Conservation (phyloP, 768 basidiomycete genomes). For the Dictyophora rubrovolvata region DNA sequence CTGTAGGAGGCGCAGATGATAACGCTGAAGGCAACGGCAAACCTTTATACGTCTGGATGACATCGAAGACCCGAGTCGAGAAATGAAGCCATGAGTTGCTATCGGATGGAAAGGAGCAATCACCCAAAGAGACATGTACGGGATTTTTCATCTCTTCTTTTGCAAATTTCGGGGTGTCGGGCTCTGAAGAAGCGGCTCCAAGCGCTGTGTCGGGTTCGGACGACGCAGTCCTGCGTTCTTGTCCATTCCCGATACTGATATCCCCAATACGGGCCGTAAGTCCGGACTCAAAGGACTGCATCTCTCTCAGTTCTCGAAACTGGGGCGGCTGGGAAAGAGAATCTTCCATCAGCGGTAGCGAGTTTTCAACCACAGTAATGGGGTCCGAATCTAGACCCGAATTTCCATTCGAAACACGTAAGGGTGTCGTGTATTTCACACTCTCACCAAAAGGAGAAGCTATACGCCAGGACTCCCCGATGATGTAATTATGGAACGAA, state of each 20-base stretch:
- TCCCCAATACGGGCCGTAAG: conserved; percentile 58
- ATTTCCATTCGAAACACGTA: not conserved
- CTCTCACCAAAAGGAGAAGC: conserved; percentile 3
- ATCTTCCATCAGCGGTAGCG: not conserved
- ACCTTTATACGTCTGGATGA: conserved; percentile 70
- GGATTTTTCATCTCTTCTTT: not conserved
- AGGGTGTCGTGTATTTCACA: conserved; percentile 3
- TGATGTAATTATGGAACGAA: not conserved
- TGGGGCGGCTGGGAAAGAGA: conserved; percentile 26
- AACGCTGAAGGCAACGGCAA: conserved; percentile 64
- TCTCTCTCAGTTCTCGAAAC: conserved; percentile 58
- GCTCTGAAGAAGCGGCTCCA: not conserved
- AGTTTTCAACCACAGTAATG: not conserved
- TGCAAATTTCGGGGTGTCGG: not conserved
- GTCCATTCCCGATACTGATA: not conserved
- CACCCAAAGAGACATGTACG: not conserved
- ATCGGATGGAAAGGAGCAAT: not conserved
- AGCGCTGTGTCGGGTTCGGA: not conserved
- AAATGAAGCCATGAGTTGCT: conserved; percentile 32
- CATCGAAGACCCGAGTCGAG: conserved; percentile 68
- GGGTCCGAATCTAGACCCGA: not conserved
- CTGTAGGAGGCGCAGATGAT: conserved; percentile 41
- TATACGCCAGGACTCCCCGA: not conserved
- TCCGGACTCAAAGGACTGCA: conserved; percentile 83
- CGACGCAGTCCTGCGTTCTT: not conserved